Evolutionary conservation across 192 early-diverging fungal genomes (phyloP).

Genomic region (Backusella macrospora): DNA sequence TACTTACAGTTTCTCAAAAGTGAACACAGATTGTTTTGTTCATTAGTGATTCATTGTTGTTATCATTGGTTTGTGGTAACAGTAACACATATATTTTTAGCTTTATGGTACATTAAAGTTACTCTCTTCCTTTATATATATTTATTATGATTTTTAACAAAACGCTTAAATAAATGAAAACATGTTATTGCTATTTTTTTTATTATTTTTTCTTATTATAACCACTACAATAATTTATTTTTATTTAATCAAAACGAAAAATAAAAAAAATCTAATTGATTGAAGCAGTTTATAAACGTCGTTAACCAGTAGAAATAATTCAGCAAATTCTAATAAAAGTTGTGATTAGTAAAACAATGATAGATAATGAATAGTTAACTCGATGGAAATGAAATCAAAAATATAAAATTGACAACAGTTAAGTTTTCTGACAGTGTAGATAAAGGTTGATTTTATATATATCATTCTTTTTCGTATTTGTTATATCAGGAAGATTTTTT

Average conservation of each 20-base stretch:
- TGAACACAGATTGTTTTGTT: too few species aligned
- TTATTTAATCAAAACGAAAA: background rate
- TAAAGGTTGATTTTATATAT: background rate
- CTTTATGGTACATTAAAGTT: too few species aligned
- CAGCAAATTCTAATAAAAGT: background rate
- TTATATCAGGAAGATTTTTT: too few species aligned
- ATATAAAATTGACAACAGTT: background rate
- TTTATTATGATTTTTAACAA: too few species aligned
- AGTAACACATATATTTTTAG: too few species aligned
- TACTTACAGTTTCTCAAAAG: too few species aligned
- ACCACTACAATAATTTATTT: slow-evolving; percentile 6
- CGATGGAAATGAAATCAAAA: background rate
- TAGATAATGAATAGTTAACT: background rate
- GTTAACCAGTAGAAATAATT: slow-evolving; percentile 9
- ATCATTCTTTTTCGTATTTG: background rate
- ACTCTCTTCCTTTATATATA: too few species aligned
- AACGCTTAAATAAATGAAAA: background rate
- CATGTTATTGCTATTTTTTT: background rate
- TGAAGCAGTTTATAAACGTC: slow-evolving; percentile 7
- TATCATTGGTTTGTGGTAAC: too few species aligned
- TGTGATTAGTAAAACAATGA: background rate
- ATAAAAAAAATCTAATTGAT: background rate
- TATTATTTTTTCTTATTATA: background rate
- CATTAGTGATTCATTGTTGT: too few species aligned
- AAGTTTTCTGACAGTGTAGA: slow-evolving; percentile 2